These are phyloP conservation scores for Axilococcus clingmanii DNA, from an alignment of 139 green algal species.

Conservation along the genomic window DNA sequence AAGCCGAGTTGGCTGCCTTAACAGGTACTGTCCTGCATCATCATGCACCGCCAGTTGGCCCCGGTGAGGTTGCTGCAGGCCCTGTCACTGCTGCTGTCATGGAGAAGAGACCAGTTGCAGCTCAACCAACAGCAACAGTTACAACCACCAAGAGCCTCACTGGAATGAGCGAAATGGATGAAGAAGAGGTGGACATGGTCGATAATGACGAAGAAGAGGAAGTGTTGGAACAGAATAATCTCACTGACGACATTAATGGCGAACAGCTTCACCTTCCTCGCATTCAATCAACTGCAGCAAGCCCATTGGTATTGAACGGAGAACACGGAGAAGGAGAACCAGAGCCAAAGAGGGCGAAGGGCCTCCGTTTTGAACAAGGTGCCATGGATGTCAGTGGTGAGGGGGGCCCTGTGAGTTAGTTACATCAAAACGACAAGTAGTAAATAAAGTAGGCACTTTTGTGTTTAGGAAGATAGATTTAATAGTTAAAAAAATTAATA, in stretches of 20 bases:
- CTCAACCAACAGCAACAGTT: neutral
- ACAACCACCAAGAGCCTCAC: neutral
- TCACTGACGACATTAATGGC: constrained; percentile 7
- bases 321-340: too few relatives aligned
- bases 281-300: neutral
- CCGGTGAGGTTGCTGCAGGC: neutral
- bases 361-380: too few relatives aligned
- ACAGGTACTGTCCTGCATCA: neutral
- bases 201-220: constrained; percentile 27
- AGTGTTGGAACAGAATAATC: constrained; percentile 14
- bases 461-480: too few relatives aligned
- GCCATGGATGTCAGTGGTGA: too few relatives aligned
- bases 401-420: too few relatives aligned
- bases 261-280: neutral
- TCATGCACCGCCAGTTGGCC: neutral
- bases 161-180: constrained; percentile 1
- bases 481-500: too few relatives aligned
- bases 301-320: too few relatives aligned
- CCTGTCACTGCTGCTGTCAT: neutral
- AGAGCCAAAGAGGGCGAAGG: too few relatives aligned
- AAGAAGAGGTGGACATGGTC: constrained; percentile 16
- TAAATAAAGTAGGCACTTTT: too few relatives aligned
- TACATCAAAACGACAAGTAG: too few relatives aligned
- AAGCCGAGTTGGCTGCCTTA: neutral
- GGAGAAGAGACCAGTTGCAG: neutral